phyloP scores from a whole-genome alignment of 2,329 filamentous ascomycete genomes.

The Aureobasidium melanogenum region DNA sequence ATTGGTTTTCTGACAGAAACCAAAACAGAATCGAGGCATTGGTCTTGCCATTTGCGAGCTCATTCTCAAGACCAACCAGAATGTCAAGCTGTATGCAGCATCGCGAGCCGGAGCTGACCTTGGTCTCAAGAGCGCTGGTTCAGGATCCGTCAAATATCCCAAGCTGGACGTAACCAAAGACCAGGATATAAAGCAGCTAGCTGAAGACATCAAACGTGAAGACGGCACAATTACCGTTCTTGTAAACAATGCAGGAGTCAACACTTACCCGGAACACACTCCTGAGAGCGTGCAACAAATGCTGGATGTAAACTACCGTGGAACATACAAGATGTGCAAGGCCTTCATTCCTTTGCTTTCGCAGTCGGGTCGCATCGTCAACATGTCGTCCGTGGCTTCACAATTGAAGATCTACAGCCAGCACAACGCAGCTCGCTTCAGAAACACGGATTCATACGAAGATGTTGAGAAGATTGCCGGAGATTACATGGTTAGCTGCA shows the following conservation, averaged over 20 bases:
- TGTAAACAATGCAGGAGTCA: constrained; percentile 31
- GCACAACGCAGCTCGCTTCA: constrained; percentile 20
- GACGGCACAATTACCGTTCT: constrained; percentile 23
- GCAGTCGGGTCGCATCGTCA: constrained; percentile 27
- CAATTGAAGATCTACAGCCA: constrained; percentile 23
- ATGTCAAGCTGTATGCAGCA: constrained; percentile 25
- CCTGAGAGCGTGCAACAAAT: constrained; percentile 23
- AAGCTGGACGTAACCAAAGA: constrained; percentile 24
- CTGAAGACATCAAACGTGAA: constrained; percentile 18
- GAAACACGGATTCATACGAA: constrained; percentile 16
- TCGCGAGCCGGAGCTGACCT: constrained; percentile 25
- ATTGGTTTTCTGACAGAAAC: neutral
- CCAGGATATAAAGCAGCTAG: constrained; percentile 22
- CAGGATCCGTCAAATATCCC: constrained; percentile 19
- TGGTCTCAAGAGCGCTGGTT: constrained; percentile 17
- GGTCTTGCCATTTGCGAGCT: constrained; percentile 26
- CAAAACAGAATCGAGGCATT: constrained; percentile 27
- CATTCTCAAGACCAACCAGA: constrained; percentile 19
- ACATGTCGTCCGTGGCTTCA: constrained; percentile 26
- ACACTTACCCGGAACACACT: constrained; percentile 22
- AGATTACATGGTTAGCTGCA: constrained; percentile 20
- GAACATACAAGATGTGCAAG: constrained; percentile 28
- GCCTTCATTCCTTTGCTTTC: constrained; percentile 24
- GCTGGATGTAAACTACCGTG: constrained; percentile 28
- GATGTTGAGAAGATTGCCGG: constrained; percentile 24